Evolutionary conservation across 2,329 filamentous ascomycete genomes (phyloP), one percentile per base, ranked within the genome.

Genomic region (Zasmidium angulare): DNA sequence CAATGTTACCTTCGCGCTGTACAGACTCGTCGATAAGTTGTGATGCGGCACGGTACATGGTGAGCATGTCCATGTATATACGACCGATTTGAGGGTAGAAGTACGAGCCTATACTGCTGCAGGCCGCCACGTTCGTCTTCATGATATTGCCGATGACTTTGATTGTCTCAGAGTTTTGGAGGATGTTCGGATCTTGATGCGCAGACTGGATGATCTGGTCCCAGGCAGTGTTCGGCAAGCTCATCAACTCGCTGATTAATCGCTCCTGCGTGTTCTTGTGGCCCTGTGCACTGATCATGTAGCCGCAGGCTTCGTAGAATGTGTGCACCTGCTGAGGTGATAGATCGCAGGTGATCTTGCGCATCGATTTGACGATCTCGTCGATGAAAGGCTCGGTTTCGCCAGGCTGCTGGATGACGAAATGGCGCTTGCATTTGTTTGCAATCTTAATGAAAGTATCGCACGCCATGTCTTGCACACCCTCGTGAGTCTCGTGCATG

Each of bases 371-470:
- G 52, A 99, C 93, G 68, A 99, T 99, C 79, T 99, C 95, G 73
- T 99, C 95, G 63, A 99, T 99, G 73, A 99, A 99, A 0, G 95
- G 91, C 76, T 99, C 95, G 55, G 81, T 88, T 80, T 99, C 95
- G 63, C 92, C 95, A 20, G 93, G 91, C 76, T 99, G 95, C 31
- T 96, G 83, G 17, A 93, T 93, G 63, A 99, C 95, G 74, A 99
- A 99, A 76, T 99, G 96, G 58, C 95, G 88, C 73, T 95, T 90
- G 79, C 95, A 99, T 76, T 98, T 96, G 75, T 96, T 93, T 23
- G 95, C 96, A 74, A 99, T 99, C 82, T 99, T 99, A 79, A 99
- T 99, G 72, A 99, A 99, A 0, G 95, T 99, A 77, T 99, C 96
- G 75, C 95, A 99, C 71, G 95, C 95, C 96, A 99, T 99, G 78